Base-by-base conservation (phyloP, 1,284 basidiomycete species). In the Malassezia dermatis region DNA sequence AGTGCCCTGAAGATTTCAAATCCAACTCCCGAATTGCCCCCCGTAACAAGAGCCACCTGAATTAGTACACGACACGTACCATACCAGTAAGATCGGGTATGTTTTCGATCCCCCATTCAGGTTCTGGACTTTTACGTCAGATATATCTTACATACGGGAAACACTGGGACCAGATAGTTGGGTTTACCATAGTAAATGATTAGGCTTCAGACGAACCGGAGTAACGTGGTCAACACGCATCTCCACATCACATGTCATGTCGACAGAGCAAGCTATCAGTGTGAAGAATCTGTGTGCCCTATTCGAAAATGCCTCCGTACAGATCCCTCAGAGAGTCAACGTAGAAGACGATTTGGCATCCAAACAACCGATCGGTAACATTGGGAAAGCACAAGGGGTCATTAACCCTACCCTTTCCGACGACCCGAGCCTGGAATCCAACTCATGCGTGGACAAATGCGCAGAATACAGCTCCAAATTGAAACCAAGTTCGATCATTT, bases 21-120 rank as follows among this genome's bases (percentile, higher is more conserved):
- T 2, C 68, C 67, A n/a, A 68, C 67, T 0, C 68, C 69, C 10
- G 62, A 59, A 6, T 64, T 68, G n/a, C 64, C 67, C 1, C 69
- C 69, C 7, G 67, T 71, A 13, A 71, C 51, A 43, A 71, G 41
- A 8, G 58, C 60, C n/a, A 71, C 58, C 13, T 61, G 23, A 2
- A 31, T 39, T 6, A 43, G 41, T n/a, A 8, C 10, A 8, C 15
- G 8, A 0, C 21, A 39, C 50, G 3, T 30, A 53, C 52, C 7
- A 42, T 42, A 1, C 54, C 54, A 7, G 19, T 46, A 15, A 51
- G 54, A 8, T 32, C 17, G 1, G 54, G 54, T 12, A 56, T 40
- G 13, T 56, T 27, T 2, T 56, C 37, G 6, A 43, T 15, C 3
- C 34, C n/a, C 54, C 54, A 56, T 21, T 19, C 12, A 3, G 48